phyloP scores from a whole-genome alignment of 2,329 filamentous ascomycete genomes.

The Phialemoniopsis sp. region DNA sequence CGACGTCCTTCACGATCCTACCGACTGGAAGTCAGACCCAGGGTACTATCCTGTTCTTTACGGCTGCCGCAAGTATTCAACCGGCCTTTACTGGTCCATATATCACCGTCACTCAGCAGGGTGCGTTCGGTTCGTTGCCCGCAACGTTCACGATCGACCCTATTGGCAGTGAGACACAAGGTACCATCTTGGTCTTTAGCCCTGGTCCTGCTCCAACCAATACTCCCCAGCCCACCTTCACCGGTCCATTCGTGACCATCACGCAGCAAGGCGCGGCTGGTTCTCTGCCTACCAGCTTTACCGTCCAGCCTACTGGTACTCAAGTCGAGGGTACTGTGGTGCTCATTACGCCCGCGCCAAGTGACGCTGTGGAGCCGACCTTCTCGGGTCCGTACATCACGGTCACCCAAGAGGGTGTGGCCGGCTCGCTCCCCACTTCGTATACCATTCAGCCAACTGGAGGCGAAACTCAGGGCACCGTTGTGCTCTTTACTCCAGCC shows the following conservation, averaged over 20 bases:
- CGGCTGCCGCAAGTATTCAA: neutral
- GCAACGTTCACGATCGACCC: too few relatives aligned
- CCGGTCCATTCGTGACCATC: conserved; percentile 11
- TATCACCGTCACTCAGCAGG: conserved; percentile 5
- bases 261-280: neutral
- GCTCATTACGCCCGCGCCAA: too few relatives aligned
- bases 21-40: conserved; percentile 4
- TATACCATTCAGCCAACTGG: neutral
- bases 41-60: conserved; percentile 8
- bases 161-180: too few relatives aligned
- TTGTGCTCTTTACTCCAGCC: neutral
- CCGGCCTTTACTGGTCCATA: conserved; percentile 3
- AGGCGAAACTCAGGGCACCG: neutral
- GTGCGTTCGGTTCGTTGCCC: too few relatives aligned
- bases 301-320: neutral
- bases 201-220: too few relatives aligned
- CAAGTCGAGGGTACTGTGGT: conserved; percentile 1
- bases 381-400: conserved; percentile 4
- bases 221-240: conserved; percentile 2
- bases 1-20: conserved; percentile 8
- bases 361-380: too few relatives aligned
- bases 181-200: too few relatives aligned
- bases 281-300: too few relatives aligned
- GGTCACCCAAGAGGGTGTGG: conserved; percentile 2
- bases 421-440: neutral